Evolutionary conservation across 345 rosid species (phyloP).

Genomic region (Arabidopsis suecica): DNA sequence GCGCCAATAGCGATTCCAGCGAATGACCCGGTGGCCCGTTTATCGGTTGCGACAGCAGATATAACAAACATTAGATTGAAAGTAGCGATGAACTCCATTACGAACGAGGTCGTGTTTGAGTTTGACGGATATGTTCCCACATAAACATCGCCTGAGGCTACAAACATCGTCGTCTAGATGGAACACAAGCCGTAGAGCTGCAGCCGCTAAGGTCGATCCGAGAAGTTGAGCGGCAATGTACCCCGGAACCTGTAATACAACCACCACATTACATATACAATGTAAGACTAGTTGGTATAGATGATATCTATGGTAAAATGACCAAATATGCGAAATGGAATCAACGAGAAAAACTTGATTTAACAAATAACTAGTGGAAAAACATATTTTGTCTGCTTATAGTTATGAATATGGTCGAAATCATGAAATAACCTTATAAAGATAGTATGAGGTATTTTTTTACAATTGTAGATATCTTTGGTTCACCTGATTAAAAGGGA

Average conservation of each 20-base stretch:
- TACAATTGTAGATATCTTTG: not conserved
- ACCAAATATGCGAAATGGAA: too few species aligned
- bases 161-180: conserved; percentile 27
- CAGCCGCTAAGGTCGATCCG: conserved; percentile 27
- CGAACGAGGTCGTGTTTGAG: conserved; percentile 27
- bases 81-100: conserved; percentile 37
- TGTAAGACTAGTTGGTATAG: not conserved
- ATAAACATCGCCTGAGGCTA: conserved; percentile 40
- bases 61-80: conserved; percentile 43
- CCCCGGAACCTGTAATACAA: conserved; percentile 33
- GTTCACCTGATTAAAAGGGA: conserved; percentile 49
- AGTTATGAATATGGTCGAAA: too few species aligned
- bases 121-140: conserved; percentile 39
- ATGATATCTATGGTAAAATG: too few species aligned
- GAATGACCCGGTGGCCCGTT: conserved; percentile 35
- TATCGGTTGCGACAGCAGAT: conserved; percentile 43
- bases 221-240: conserved; percentile 37
- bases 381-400: too few species aligned
- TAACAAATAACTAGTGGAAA: too few species aligned
- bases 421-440: too few species aligned
- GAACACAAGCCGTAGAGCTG: conserved; percentile 29
- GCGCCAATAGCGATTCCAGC: conserved; percentile 43
- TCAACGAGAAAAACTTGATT: too few species aligned
- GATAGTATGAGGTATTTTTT: not conserved
- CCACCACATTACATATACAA: not conserved